Percentiles rank a stretch among this genome's conserved stretches.
Conservation (phyloP, 192 early-diverging fungal species). For the Cetraspora pellucida region DNA sequence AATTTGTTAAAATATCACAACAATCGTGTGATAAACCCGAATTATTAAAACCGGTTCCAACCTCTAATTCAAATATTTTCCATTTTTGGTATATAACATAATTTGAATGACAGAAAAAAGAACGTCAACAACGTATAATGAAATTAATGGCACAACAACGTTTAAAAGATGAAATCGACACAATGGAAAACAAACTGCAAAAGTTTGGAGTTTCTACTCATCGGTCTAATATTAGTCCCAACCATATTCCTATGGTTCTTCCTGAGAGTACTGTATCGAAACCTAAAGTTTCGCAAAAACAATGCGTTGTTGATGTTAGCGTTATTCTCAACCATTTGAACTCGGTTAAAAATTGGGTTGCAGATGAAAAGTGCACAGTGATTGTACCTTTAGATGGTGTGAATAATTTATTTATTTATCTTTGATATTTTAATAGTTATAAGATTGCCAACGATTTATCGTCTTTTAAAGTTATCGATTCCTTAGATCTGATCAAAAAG, state of each 20-base stretch:
- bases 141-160: conserved; percentile 45
- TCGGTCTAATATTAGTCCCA: neutral
- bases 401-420: neutral
- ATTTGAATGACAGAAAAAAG: conserved; percentile 37
- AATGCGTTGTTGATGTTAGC: conserved; percentile 51
- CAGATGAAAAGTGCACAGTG: conserved; percentile 45
- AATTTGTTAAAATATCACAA: too few species aligned
- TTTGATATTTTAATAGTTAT: neutral
- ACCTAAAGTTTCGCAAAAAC: neutral
- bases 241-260: neutral
- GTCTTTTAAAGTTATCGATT: conserved; percentile 46
- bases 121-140: conserved; percentile 44
- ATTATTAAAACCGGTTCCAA: too few species aligned
- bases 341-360: conserved; percentile 51
- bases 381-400: conserved; percentile 59
- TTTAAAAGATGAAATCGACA: conserved; percentile 45
- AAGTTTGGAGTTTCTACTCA: conserved; percentile 32
- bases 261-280: neutral
- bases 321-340: conserved; percentile 50
- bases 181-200: conserved; percentile 44
- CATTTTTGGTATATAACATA: neutral
- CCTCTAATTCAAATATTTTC: too few species aligned
- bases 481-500: conserved; percentile 58
- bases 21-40: too few species aligned
- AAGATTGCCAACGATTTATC: neutral